phyloP scores from a whole-genome alignment of 176 grass and related monocot species.

The Cenchrus fungigraminus region DNA sequence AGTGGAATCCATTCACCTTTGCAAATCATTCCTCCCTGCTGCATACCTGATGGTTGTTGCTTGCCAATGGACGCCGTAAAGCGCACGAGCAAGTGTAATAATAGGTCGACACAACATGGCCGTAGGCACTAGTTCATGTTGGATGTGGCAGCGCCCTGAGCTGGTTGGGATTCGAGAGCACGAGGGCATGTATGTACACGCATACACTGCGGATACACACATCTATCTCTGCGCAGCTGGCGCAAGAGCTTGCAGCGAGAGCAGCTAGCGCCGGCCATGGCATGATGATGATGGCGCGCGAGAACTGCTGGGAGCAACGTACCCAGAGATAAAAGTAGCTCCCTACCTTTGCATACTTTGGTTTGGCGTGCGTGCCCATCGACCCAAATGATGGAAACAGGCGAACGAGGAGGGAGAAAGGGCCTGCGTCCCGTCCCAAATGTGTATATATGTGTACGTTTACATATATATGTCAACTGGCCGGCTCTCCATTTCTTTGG shows the following conservation, averaged over 20 bases:
- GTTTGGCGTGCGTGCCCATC: constrained; percentile 44
- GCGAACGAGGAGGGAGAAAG: constrained; percentile 50
- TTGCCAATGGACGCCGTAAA: constrained; percentile 33
- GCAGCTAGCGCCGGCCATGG: background rate
- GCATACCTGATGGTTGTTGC: background rate
- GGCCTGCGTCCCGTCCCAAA: background rate
- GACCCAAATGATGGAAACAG: constrained; percentile 61
- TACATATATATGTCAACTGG: background rate
- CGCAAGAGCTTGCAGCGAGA: no score
- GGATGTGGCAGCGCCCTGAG: constrained; percentile 24
- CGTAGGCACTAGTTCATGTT: constrained; percentile 61
- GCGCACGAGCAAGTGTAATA: constrained; percentile 15
- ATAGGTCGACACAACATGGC: constrained; percentile 52
- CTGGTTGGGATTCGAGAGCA: constrained; percentile 65
- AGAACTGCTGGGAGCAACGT: constrained; percentile 48
- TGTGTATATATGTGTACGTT: background rate
- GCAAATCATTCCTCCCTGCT: background rate
- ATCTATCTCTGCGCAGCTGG: no score
- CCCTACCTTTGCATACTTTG: constrained; percentile 52
- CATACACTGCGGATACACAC: background rate
- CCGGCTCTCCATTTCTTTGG: background rate
- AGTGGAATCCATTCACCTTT: constrained; percentile 25
- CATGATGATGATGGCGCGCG: constrained; percentile 49
- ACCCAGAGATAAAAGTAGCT: constrained; percentile 61
- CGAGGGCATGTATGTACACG: background rate